These are phyloP conservation scores for Lentinula lateritia DNA, from an alignment of 768 basidiomycete genomes.

Conservation along the genomic window DNA sequence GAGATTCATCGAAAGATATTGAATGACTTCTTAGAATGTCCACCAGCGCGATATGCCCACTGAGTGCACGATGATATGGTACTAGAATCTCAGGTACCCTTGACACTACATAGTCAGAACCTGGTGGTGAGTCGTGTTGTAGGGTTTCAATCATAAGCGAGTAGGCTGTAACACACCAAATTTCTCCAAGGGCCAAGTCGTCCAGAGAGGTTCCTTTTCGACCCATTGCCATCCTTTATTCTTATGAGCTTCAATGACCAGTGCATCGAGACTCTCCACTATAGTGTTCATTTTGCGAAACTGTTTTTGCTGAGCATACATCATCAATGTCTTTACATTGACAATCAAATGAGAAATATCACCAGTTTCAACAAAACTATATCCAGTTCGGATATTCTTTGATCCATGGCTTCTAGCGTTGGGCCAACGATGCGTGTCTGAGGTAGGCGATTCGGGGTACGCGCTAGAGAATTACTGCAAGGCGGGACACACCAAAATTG, in stretches of 20 bases:
- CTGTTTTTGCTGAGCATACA: conserved; percentile 51
- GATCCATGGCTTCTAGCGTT: conserved; percentile 65
- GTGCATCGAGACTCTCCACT: conserved; percentile 58
- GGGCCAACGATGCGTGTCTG: conserved; percentile 55
- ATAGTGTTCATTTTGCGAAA: conserved; percentile 60
- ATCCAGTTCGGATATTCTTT: conserved; percentile 54
- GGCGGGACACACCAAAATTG: background rate
- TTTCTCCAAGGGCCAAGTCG: conserved; percentile 76
- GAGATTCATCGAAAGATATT: conserved; percentile 64
- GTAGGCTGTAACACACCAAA: conserved; percentile 46
- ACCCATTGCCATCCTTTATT: conserved; percentile 71
- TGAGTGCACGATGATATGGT: conserved; percentile 64
- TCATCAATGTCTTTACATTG: background rate
- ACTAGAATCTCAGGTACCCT: conserved; percentile 49
- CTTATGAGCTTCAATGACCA: conserved; percentile 66
- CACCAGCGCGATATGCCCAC: conserved; percentile 49
- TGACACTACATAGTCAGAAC: conserved; percentile 33
- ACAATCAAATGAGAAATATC: conserved; percentile 17
- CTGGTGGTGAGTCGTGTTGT: background rate
- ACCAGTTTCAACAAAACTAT: conserved; percentile 61
- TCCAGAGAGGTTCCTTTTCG: conserved; percentile 68
- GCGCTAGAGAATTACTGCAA: conserved; percentile 57
- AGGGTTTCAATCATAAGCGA: background rate
- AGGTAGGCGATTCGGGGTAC: conserved; percentile 53
- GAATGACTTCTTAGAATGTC: conserved; percentile 58